Conservation (phyloP, 1,139 yeast species). For the Hyphopichia pseudoburtonii region DNA sequence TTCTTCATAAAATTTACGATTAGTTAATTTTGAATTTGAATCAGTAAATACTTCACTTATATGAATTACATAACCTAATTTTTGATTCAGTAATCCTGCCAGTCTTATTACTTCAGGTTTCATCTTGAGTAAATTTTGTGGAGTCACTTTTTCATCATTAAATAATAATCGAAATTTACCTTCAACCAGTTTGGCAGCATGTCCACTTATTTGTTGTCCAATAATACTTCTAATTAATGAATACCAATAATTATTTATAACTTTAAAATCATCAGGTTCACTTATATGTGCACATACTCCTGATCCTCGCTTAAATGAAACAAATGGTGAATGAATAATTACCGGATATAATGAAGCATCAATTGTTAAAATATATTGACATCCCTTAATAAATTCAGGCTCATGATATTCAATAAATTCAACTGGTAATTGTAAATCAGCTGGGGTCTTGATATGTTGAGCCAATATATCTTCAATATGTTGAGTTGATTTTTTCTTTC, state of each 20-base stretch:
- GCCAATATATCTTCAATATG: slow-evolving; percentile 28
- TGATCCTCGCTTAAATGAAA: too few species aligned
- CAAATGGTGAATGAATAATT: slow-evolving; percentile 31
- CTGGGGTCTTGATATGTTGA: slow-evolving; percentile 24
- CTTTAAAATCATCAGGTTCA: slow-evolving; percentile 15
- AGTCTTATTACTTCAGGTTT: slow-evolving; percentile 50
- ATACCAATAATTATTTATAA: slow-evolving; percentile 43
- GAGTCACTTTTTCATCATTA: slow-evolving; percentile 49
- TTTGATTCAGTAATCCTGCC: slow-evolving; percentile 72
- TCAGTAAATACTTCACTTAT: slow-evolving; percentile 58
- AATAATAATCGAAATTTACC: slow-evolving; percentile 41
- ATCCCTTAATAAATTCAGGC: slow-evolving; percentile 43
- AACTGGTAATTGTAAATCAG: slow-evolving; percentile 35
- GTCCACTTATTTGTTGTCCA: slow-evolving; percentile 84
- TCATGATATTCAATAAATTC: slow-evolving; percentile 42
- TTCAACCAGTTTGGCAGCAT: slow-evolving; percentile 71
- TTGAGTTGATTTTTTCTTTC: background rate
- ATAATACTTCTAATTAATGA: slow-evolving; percentile 49
- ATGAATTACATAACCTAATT: slow-evolving; percentile 62
- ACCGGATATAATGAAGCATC: slow-evolving; percentile 46
- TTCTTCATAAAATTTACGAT: slow-evolving; percentile 34
- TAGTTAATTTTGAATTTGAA: slow-evolving; percentile 35
- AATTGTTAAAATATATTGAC: slow-evolving; percentile 34
- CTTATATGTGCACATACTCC: slow-evolving; percentile 16
- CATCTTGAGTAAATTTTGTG: slow-evolving; percentile 43